A percentile compares a stretch with the other conserved stretches of the same genome.
Evolutionary conservation across 2,329 filamentous ascomycete genomes (phyloP).

Genomic region (Fusarium luffae): DNA sequence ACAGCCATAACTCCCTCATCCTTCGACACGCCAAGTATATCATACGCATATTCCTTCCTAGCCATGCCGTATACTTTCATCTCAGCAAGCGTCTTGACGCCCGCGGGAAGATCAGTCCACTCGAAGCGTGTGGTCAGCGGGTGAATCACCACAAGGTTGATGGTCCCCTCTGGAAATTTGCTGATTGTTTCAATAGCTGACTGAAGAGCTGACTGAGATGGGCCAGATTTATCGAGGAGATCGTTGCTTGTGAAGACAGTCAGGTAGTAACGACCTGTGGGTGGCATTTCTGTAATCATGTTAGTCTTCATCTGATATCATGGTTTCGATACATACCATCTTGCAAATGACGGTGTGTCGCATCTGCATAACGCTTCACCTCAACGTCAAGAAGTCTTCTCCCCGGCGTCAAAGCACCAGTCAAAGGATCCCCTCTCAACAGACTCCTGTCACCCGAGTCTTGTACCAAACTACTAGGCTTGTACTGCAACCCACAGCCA

Average conservation of each 20-base stretch:
- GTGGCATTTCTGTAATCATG: conserved; percentile 5
- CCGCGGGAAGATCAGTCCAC: conserved; percentile 8
- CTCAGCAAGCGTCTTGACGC: background rate
- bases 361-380: conserved; percentile 17
- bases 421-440: background rate
- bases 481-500: conserved; percentile 18
- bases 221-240: background rate
- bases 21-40: background rate
- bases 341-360: conserved; percentile 3
- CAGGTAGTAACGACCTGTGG: background rate
- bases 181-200: background rate
- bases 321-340: background rate
- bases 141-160: background rate
- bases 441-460: background rate
- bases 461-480: background rate
- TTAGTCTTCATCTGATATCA: background rate
- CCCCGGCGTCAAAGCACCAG: conserved; percentile 2
- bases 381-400: conserved; percentile 11
- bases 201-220: background rate
- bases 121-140: conserved; percentile 5
- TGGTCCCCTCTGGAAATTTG: background rate
- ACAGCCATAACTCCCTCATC: conserved; percentile 2
- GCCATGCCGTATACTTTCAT: conserved; percentile 10
- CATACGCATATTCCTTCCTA: conserved; percentile 3
- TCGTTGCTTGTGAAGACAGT: conserved; percentile 5